phyloP scores from a whole-genome alignment of 1,284 basidiomycete genomes.

The Moesziomyces parantarcticus region DNA sequence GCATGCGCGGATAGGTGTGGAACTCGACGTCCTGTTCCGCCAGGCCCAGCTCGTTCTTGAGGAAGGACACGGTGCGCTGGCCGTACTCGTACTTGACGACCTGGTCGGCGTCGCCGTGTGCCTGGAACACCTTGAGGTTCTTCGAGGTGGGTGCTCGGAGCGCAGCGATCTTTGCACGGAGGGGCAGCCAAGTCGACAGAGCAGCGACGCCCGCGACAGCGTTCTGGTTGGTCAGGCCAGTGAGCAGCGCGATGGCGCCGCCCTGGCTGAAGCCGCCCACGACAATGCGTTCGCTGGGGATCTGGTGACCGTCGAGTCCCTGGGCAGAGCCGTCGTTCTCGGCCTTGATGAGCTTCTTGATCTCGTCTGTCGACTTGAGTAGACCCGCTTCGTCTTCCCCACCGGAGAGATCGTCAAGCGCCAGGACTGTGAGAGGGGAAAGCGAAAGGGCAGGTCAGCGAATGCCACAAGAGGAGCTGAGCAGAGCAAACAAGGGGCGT shows the following conservation, averaged over 20 bases:
- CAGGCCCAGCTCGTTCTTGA: slow-evolving; percentile 54
- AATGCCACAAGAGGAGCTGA: background rate
- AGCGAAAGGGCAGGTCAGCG: background rate
- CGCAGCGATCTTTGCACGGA: slow-evolving; percentile 55
- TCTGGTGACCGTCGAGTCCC: slow-evolving; percentile 51
- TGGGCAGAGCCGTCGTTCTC: slow-evolving; percentile 58
- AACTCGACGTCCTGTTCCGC: slow-evolving; percentile 47
- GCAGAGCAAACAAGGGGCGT: background rate
- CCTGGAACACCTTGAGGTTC: slow-evolving; percentile 61
- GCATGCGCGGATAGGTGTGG: slow-evolving; percentile 61
- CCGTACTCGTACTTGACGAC: slow-evolving; percentile 63
- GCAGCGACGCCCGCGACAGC: slow-evolving; percentile 59
- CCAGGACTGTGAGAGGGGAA: slow-evolving; percentile 14
- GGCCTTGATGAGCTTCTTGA: slow-evolving; percentile 60
- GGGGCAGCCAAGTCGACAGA: slow-evolving; percentile 64
- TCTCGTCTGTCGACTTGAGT: slow-evolving; percentile 51
- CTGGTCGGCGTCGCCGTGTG: slow-evolving; percentile 61
- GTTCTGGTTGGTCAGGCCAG: slow-evolving; percentile 51
- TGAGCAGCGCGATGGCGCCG: slow-evolving; percentile 61
- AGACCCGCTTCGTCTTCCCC: slow-evolving; percentile 64
- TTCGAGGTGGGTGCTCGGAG: slow-evolving; percentile 41
- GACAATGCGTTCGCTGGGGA: slow-evolving; percentile 61
- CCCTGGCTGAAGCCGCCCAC: slow-evolving; percentile 63
- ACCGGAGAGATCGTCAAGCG: slow-evolving; percentile 59
- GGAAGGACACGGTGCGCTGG: slow-evolving; percentile 41